Evolutionary conservation across 148 eudicot species (phyloP).

Genomic region (Spergularia marina): DNA sequence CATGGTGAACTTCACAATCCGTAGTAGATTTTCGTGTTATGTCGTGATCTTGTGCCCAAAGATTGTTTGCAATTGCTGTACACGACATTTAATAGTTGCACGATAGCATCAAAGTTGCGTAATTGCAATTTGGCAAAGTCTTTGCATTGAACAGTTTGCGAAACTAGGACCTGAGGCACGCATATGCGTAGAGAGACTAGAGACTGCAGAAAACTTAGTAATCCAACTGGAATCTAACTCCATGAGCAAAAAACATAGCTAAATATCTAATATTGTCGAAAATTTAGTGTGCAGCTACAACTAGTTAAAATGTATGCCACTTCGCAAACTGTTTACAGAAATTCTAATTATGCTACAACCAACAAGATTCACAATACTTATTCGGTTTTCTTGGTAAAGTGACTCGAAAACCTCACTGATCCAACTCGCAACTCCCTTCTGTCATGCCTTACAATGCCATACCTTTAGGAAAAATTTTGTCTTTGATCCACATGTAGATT

Average conservation of each 20-base stretch:
- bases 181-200: neutral
- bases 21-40: too few relatives aligned
- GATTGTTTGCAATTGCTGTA: too few relatives aligned
- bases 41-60: too few relatives aligned
- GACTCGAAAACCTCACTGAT: neutral
- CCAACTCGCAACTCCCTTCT: neutral
- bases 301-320: slow-evolving; percentile 14
- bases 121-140: too few relatives aligned
- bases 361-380: slow-evolving; percentile 15
- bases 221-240: neutral
- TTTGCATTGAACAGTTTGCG: too few relatives aligned
- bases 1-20: too few relatives aligned
- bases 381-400: slow-evolving; percentile 4
- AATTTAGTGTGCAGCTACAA: slow-evolving; percentile 5
- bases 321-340: slow-evolving; percentile 5
- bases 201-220: neutral
- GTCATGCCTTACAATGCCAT: slow-evolving; percentile 47
- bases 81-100: too few relatives aligned
- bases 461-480: slow-evolving; percentile 69
- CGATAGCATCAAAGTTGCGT: too few relatives aligned
- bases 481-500: slow-evolving; percentile 93
- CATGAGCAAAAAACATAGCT: neutral
- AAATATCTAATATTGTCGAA: neutral
- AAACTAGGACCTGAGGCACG: neutral
- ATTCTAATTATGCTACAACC: slow-evolving; percentile 19